A percentile compares a stretch with the other conserved stretches of the same genome.
These are phyloP conservation scores for Tuber borchii DNA, from an alignment of 495 filamentous ascomycete species.

Conservation along the genomic window DNA sequence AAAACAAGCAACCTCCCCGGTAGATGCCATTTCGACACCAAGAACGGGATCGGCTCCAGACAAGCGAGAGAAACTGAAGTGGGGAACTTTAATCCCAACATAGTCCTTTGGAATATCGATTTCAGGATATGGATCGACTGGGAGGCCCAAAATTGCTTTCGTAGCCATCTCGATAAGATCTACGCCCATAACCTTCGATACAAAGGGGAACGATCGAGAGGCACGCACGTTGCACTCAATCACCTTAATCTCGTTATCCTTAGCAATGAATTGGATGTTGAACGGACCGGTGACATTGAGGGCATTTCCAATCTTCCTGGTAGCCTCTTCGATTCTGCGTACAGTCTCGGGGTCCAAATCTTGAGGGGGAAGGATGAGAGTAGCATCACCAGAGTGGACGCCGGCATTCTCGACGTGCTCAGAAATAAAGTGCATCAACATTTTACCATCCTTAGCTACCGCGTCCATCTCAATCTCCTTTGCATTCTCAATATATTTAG, in stretches of 20 bases:
- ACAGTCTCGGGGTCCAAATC: constrained; percentile 87
- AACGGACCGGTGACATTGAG: constrained; percentile 94
- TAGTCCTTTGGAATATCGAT: constrained; percentile 68
- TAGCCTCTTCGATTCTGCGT: constrained; percentile 84
- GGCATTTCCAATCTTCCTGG: constrained; percentile 86
- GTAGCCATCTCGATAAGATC: constrained; percentile 98
- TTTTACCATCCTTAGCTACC: constrained; percentile 77
- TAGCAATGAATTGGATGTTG: constrained; percentile 99
- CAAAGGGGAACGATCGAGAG: constrained; percentile 94
- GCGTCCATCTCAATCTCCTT: constrained; percentile 98
- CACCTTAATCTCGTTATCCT: constrained; percentile 99
- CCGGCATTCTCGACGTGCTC: constrained; percentile 96
- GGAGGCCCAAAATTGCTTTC: constrained; percentile 86
- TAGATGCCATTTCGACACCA: constrained; percentile 98
- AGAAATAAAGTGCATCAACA: constrained; percentile 87
- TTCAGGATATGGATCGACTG: constrained; percentile 73
- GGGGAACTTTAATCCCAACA: constrained; percentile 94
- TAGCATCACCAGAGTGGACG: constrained; percentile 94
- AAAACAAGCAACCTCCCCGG: constrained; percentile 95
- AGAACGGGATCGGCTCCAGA: constrained; percentile 94
- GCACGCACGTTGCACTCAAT: constrained; percentile 98
- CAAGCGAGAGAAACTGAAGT: constrained; percentile 96
- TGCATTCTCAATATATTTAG: constrained; percentile 95
- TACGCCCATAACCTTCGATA: constrained; percentile 97
- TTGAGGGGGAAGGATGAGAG: constrained; percentile 86